Evolutionary conservation across 768 basidiomycete species (phyloP).

Genomic region (Trametes elegans): DNA sequence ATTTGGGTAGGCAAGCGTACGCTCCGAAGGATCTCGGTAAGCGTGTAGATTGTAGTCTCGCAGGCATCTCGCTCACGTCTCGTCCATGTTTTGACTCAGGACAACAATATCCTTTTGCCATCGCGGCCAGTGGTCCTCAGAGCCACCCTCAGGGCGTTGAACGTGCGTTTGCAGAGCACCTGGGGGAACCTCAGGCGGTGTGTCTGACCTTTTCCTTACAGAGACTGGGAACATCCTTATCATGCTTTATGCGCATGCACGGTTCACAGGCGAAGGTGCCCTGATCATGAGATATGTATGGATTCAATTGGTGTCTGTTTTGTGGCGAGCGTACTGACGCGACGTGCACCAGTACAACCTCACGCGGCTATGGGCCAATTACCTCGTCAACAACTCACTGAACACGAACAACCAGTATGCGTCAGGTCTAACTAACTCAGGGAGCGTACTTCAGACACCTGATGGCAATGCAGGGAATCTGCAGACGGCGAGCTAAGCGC

Average conservation of each 20-base stretch:
- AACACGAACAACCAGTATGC: conserved; percentile 9
- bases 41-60: background rate
- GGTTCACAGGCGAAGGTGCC: conserved; percentile 26
- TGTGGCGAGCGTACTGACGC: background rate
- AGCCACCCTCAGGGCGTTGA: conserved; percentile 7
- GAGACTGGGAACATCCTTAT: conserved; percentile 34
- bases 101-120: no score
- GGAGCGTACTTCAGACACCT: no score
- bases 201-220: background rate
- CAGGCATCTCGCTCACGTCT: no score
- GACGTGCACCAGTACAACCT: conserved; percentile 21
- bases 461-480: no score
- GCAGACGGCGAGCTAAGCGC: conserved; percentile 10
- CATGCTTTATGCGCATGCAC: conserved; percentile 29
- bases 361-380: conserved; percentile 23
- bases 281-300: conserved; percentile 17
- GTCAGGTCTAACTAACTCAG: background rate
- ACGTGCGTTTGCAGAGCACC: conserved; percentile 1
- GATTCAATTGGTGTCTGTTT: background rate
- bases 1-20: conserved; percentile 17
- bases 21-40: conserved; percentile 30
- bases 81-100: no score
- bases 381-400: conserved; percentile 21
- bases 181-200: background rate
- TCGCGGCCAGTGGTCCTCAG: conserved; percentile 4